Base-by-base conservation (phyloP, 2,329 filamentous ascomycete species). In the Fusarium hainanense region DNA sequence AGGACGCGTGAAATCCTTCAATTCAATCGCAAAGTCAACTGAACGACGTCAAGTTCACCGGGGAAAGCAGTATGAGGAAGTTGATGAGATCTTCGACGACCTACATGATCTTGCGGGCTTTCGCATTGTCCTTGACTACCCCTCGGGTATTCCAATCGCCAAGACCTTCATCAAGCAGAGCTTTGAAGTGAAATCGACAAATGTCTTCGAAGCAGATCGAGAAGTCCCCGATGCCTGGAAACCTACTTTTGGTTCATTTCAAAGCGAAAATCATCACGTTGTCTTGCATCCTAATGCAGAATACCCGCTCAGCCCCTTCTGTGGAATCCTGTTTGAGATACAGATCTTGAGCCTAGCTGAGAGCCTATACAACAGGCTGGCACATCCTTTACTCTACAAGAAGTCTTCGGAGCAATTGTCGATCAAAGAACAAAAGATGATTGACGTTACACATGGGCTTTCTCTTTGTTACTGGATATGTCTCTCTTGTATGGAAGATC, bases 151-250 rank as follows among this genome's bases (percentile, higher is more conserved):
- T 0, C 3, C 6, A 21, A 14, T 0, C 0, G 13, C 46, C 12
- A 9, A 32, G 1, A 7, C 4, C 0, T 37, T 37, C 5, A 7
- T 32, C 4, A 9, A 2, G 0, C 4, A 21, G 0, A 27, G 1
- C n/a, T 48, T 32, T 2, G 0, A 30, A 14, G 0, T 14, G 7
- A 32, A 10, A 7, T 18, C 11, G 2, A 16, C 6, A 4, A 48
- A 20, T 16, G n/a, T 20, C 3, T 48, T 48, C 13, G 12, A 18
- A 4, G 12, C n/a, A 16, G n/a, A 48, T 4, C 4, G n/a, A 16
- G 27, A 48, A 12, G 11, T 48, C 1, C 11, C 7, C 18, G 2
- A 8, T 1, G 8, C 8, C 7, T 48, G 27, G 46, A 21, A 32
- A 4, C 46, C 46, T 4, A 16, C 14, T 2, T 48, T 48, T 16